Base-by-base conservation (phyloP, 306 rosid genomes). In the Cyclanthera cordifolia region DNA sequence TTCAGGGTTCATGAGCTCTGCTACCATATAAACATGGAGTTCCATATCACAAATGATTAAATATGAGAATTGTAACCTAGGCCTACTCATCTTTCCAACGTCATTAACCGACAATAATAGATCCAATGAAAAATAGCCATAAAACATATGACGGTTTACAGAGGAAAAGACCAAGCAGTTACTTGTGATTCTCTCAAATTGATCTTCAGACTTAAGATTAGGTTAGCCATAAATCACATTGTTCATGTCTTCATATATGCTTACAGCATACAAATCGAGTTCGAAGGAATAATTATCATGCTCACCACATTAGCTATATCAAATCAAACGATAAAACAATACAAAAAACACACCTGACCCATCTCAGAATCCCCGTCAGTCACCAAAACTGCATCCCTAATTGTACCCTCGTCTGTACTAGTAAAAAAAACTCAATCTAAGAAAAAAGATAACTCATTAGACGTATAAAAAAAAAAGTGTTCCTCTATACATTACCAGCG, bases 341-440 rank as follows among this genome's bases (percentile, higher is more conserved):
- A n/a, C n/a, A 61, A 60, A 37, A 61, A 71, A 74, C 84, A 79
- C 79, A 93, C 98, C 98, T 93, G 96, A 73, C 95, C 98, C 73
- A 86, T 84, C 70, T 89, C 96, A 57, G 94, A 83, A 75, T 93
- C 98, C 73, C 98, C 98, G 50, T 87, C 90, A 27, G 89, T 84
- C 65, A 92, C 96, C 24, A 89, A 73, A 59, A 93, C 88, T 67
- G 94, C 89, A 74, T 93, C 96, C 76, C 88, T 86, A 41, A 75
- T 68, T 74, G 82, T 85, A 70, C 82, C 88, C 52, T 28, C 84
- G 74, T 77, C 85, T 79, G 85, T 72, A 83, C 70, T 60, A 76
- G 74, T 6, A 72, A 45, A 53, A 58, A 48, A 25, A 60, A 30
- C 58, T 73, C 59, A 54, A 19, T 30, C 17, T 30, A 13, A 55